phyloP scores from a whole-genome alignment of 164 flowering plant species.

The Vitis vinifera region DNA sequence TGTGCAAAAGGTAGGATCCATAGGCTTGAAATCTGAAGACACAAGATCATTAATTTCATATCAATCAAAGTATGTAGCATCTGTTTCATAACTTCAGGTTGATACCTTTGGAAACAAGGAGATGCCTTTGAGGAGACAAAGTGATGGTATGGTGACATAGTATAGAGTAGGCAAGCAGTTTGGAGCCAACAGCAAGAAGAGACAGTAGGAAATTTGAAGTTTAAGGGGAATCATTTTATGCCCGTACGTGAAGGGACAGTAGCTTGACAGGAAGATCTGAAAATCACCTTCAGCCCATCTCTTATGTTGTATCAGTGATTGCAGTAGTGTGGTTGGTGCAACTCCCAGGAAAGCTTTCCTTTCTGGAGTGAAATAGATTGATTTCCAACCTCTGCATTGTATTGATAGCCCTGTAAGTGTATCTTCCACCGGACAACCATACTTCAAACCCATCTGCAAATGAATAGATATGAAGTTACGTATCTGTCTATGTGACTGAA shows the following conservation, averaged over 20 bases:
- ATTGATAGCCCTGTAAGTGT: constrained; percentile 38
- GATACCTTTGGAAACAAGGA: constrained; percentile 29
- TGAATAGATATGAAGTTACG: neutral
- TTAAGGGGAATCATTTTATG: constrained; percentile 19
- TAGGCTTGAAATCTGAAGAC: constrained; percentile 40
- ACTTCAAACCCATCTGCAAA: constrained; percentile 37
- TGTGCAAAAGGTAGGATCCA: constrained; percentile 51
- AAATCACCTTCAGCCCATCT: constrained; percentile 39
- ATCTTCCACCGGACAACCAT: constrained; percentile 39
- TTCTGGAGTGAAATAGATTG: constrained; percentile 27
- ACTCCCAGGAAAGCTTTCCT: constrained; percentile 25
- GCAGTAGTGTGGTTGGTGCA: constrained; percentile 24
- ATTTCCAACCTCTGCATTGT: constrained; percentile 6
- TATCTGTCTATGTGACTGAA: neutral
- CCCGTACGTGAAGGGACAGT: constrained; percentile 26
- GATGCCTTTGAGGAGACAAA: constrained; percentile 25
- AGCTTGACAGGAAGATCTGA: constrained; percentile 28
- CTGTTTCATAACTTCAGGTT: neutral
- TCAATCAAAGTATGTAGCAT: no score
- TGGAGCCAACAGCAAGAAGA: constrained; percentile 23
- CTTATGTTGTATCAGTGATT: constrained; percentile 26
- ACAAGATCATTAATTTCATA: neutral
- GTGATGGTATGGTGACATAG: constrained; percentile 23
- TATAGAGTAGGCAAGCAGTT: constrained; percentile 25
- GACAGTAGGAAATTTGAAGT: constrained; percentile 29